A percentile compares a stretch with the other conserved stretches of the same genome.
These are phyloP conservation scores for Onygenales sp. DNA, from an alignment of 2,329 filamentous ascomycete genomes.

Conservation along the genomic window DNA sequence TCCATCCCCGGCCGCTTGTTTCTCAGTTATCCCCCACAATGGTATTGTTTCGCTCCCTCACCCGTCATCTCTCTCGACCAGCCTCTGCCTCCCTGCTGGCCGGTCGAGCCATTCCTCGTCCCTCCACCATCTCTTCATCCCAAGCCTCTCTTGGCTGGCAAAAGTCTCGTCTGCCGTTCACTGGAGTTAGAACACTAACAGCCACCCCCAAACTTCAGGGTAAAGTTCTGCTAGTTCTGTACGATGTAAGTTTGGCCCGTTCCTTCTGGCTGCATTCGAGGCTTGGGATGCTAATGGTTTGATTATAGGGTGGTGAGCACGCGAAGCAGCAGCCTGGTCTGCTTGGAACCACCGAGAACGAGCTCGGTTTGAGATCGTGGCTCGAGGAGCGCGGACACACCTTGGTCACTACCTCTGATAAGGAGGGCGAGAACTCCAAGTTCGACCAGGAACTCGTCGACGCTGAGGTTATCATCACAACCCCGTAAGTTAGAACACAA, in stretches of 20 bases:
- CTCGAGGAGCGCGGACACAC: slow-evolving; percentile 95
- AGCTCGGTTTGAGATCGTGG: slow-evolving; percentile 95
- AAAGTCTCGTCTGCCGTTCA: slow-evolving; percentile 35
- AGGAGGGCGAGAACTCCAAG: slow-evolving; percentile 84
- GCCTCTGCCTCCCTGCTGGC: slow-evolving; percentile 42
- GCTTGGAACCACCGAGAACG: slow-evolving; percentile 94
- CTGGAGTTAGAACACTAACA: slow-evolving; percentile 53
- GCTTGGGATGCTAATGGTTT: not conserved
- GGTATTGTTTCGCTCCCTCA: slow-evolving; percentile 56
- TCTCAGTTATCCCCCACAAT: slow-evolving; percentile 29
- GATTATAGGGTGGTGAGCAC: slow-evolving; percentile 61
- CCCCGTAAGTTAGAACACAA: slow-evolving; percentile 53
- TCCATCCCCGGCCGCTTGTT: not conserved
- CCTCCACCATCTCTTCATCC: slow-evolving; percentile 10
- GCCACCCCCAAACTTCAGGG: slow-evolving; percentile 65
- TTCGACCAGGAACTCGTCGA: slow-evolving; percentile 96
- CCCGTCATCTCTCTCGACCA: slow-evolving; percentile 46
- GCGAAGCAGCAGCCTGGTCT: slow-evolving; percentile 80
- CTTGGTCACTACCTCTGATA: slow-evolving; percentile 93
- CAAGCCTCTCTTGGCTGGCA: slow-evolving; percentile 17
- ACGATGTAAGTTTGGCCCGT: slow-evolving; percentile 57
- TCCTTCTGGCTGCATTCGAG: not conserved
- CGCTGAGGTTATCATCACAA: slow-evolving; percentile 98
- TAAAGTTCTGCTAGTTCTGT: slow-evolving; percentile 89
- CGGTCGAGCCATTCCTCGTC: slow-evolving; percentile 27